Percentiles rank a stretch among this genome's conserved stretches.
These are phyloP conservation scores for Fusarium pilosicola DNA, from an alignment of 2,329 filamentous ascomycete genomes.

Conservation along the genomic window DNA sequence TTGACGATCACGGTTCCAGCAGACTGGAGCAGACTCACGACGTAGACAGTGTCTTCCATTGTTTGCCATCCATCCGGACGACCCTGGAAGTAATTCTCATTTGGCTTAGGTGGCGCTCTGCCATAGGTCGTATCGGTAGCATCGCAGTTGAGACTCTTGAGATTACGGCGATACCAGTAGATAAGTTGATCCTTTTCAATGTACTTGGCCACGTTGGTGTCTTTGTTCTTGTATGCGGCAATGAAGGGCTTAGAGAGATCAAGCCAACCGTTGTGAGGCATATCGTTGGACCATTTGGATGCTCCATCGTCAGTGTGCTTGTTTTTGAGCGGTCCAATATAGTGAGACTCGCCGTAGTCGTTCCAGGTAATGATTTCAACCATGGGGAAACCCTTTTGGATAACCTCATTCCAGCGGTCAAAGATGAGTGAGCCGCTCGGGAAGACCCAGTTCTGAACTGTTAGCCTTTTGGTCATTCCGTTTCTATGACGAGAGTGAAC, in stretches of 20 bases:
- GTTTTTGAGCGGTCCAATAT: conserved; percentile 60
- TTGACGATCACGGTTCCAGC: conserved; percentile 56
- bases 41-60: conserved; percentile 61
- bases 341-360: conserved; percentile 66
- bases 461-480: conserved; percentile 44
- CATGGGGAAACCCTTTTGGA: conserved; percentile 57
- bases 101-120: conserved; percentile 53
- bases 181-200: conserved; percentile 60
- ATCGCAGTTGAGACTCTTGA: conserved; percentile 58
- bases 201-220: conserved; percentile 51
- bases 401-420: conserved; percentile 63
- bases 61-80: conserved; percentile 61
- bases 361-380: conserved; percentile 60
- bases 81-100: conserved; percentile 63
- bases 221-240: conserved; percentile 61
- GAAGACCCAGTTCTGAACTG: conserved; percentile 68
- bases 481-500: fast-evolving
- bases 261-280: conserved; percentile 62
- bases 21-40: conserved; percentile 60
- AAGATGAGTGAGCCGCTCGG: conserved; percentile 68
- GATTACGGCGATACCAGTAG: conserved; percentile 66
- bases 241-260: conserved; percentile 65
- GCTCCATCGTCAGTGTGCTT: conserved; percentile 55
- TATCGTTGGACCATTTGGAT: conserved; percentile 61
- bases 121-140: conserved; percentile 61